Percentiles rank a stretch among this genome's conserved stretches.
phyloP scores from a whole-genome alignment of 2,329 filamentous ascomycete species.

The Pezizomycotina sp. region DNA sequence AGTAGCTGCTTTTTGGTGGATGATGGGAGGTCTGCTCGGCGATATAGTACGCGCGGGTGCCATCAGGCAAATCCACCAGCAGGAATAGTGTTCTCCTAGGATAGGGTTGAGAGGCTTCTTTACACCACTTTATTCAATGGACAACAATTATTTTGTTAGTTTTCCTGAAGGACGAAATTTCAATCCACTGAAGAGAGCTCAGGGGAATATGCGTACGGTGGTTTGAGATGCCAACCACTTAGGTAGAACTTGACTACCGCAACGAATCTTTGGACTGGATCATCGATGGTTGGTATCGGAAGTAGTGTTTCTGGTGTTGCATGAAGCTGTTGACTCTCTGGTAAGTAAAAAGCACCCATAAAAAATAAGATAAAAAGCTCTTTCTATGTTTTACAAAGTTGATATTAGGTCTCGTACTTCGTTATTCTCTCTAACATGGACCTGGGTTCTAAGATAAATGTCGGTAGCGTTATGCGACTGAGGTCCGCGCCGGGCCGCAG shows the following conservation, averaged over 20 bases:
- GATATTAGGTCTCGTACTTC: constrained; percentile 80
- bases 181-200: not conserved
- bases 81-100: constrained; percentile 82
- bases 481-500: constrained; percentile 87
- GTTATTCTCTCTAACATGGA: constrained; percentile 98
- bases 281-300: constrained; percentile 70
- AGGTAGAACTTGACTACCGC: constrained; percentile 96
- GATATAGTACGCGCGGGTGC: constrained; percentile 83
- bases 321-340: constrained; percentile 55
- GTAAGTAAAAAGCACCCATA: constrained; percentile 20
- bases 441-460: constrained; percentile 91
- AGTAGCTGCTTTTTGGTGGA: constrained; percentile 96
- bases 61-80: constrained; percentile 83
- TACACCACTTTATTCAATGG: constrained; percentile 50
- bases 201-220: constrained; percentile 48
- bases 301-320: constrained; percentile 93
- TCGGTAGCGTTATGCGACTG: constrained; percentile 83
- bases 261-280: constrained; percentile 77
- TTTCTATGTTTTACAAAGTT: constrained; percentile 98
- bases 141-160: constrained; percentile 14
- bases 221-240: constrained; percentile 97
- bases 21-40: constrained; percentile 96
- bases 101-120: constrained; percentile 98
- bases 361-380: constrained; percentile 36
- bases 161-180: not conserved